Conservation (phyloP, 345 rosid species). For the Cochlearia excelsa region DNA sequence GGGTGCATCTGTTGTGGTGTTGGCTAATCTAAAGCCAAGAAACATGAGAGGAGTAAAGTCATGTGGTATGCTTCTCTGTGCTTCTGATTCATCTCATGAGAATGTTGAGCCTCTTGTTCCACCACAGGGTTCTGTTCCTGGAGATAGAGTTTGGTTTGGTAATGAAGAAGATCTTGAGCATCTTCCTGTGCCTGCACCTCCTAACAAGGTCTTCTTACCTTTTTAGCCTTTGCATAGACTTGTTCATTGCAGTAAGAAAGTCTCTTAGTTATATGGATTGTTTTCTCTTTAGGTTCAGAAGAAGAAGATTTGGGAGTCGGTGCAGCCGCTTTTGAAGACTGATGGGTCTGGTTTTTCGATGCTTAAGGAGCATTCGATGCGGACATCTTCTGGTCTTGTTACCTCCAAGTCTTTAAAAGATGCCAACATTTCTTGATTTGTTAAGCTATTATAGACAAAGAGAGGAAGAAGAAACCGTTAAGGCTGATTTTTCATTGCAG, state of each 20-base stretch:
- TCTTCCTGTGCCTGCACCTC: constrained; percentile 60
- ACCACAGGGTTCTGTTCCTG: constrained; percentile 65
- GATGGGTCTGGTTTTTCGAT: constrained; percentile 52
- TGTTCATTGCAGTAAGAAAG: neutral
- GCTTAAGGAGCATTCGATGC: constrained; percentile 64
- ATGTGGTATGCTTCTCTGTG: constrained; percentile 83
- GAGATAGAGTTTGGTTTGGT: constrained; percentile 91
- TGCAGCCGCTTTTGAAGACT: constrained; percentile 85
- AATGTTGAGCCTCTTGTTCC: constrained; percentile 81
- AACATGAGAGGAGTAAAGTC: constrained; percentile 97
- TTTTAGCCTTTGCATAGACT: neutral
- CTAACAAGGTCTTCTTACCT: constrained; percentile 58
- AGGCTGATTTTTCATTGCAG: constrained; percentile 20
- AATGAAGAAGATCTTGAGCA: constrained; percentile 45
- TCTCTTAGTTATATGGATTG: too few species aligned
- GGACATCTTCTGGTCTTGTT: constrained; percentile 66
- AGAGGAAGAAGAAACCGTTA: constrained; percentile 16
- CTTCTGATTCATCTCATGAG: constrained; percentile 75
- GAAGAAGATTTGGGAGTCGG: constrained; percentile 86
- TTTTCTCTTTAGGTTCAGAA: constrained; percentile 59
- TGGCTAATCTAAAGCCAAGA: constrained; percentile 85
- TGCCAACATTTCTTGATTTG: constrained; percentile 64
- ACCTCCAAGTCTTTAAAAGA: constrained; percentile 49
- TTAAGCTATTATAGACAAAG: neutral
- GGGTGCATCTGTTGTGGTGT: constrained; percentile 72